These are phyloP conservation scores for Heliosperma pusillum DNA, from an alignment of 148 eudicot genomes.

Conservation along the genomic window DNA sequence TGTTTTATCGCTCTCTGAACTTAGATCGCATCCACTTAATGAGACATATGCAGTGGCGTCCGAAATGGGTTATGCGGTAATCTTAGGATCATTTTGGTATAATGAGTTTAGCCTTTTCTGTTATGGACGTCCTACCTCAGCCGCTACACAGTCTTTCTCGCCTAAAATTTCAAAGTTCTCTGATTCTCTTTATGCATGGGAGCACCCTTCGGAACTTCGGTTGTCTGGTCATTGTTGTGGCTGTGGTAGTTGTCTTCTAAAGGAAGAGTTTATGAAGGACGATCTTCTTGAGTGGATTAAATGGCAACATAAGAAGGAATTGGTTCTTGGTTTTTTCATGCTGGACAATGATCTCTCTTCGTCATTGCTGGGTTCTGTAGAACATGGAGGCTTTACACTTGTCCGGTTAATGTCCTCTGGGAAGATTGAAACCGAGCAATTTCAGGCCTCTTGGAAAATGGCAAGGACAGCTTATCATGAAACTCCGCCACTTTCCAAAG, in stretches of 20 bases:
- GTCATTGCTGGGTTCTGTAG: slow-evolving; percentile 34
- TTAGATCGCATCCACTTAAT: slow-evolving; percentile 48
- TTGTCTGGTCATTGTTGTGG: slow-evolving; percentile 49
- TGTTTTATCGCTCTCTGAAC: slow-evolving; percentile 43
- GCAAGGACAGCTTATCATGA: slow-evolving; percentile 30
- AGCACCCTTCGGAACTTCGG: slow-evolving; percentile 57
- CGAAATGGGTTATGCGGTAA: slow-evolving; percentile 49
- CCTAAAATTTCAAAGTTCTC: slow-evolving; percentile 34
- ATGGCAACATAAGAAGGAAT: slow-evolving; percentile 74
- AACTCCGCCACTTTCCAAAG: slow-evolving; percentile 26
- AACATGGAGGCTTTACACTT: slow-evolving; percentile 63
- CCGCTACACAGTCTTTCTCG: slow-evolving; percentile 20
- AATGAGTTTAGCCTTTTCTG: slow-evolving; percentile 61
- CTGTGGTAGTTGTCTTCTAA: slow-evolving; percentile 66
- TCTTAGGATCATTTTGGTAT: slow-evolving; percentile 83
- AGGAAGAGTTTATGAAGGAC: slow-evolving; percentile 50
- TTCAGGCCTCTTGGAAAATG: slow-evolving; percentile 43
- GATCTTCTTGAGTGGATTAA: slow-evolving; percentile 68
- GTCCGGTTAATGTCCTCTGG: slow-evolving; percentile 70
- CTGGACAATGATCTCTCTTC: slow-evolving; percentile 43
- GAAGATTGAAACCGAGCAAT: slow-evolving; percentile 66
- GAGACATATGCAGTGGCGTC: slow-evolving; percentile 39
- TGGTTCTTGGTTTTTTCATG: slow-evolving; percentile 69
- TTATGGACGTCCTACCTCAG: slow-evolving; percentile 45
- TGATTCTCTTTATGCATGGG: slow-evolving; percentile 66